phyloP scores from a whole-genome alignment of 1,139 yeast species.

The Blastobotrys aristatus region DNA sequence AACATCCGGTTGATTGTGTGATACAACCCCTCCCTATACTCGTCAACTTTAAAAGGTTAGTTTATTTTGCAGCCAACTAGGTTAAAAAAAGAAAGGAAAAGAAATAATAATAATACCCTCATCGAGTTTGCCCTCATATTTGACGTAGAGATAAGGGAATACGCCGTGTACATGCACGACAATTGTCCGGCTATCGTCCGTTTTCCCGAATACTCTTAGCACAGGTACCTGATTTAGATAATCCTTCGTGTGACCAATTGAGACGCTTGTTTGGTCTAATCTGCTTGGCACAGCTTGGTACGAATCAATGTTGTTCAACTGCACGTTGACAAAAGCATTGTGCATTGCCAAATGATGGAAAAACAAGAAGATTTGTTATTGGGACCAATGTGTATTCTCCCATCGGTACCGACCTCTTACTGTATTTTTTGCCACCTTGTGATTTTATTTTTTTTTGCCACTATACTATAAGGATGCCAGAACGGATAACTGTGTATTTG shows the following conservation, averaged over 20 bases:
- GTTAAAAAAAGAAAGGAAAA: too few relatives aligned
- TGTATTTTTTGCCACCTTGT: neutral
- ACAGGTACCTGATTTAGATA: constrained; percentile 55
- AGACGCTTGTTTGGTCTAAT: constrained; percentile 37
- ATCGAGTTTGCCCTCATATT: constrained; percentile 42
- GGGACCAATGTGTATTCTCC: neutral
- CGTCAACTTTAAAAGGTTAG: constrained; percentile 17
- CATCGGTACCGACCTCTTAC: neutral
- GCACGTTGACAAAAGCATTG: constrained; percentile 24
- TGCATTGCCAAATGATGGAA: neutral
- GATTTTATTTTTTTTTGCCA: too few relatives aligned
- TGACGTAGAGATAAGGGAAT: constrained; percentile 74
- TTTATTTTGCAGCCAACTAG: too few relatives aligned
- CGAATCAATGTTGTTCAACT: constrained; percentile 46
- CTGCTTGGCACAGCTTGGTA: constrained; percentile 50
- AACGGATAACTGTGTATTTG: constrained; percentile 32
- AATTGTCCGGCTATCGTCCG: constrained; percentile 50
- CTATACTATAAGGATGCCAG: neutral
- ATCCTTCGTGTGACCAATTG: constrained; percentile 21
- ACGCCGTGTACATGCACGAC: constrained; percentile 77
- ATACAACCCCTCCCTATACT: constrained; percentile 23
- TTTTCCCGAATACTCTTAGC: constrained; percentile 67
- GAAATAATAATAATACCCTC: too few relatives aligned
- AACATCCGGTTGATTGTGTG: constrained; percentile 30
- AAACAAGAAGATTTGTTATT: neutral